A percentile compares a stretch with the other conserved stretches of the same genome.
These are phyloP conservation scores for Mortierella alpina DNA, from an alignment of 192 early-diverging fungal species.

Conservation along the genomic window DNA sequence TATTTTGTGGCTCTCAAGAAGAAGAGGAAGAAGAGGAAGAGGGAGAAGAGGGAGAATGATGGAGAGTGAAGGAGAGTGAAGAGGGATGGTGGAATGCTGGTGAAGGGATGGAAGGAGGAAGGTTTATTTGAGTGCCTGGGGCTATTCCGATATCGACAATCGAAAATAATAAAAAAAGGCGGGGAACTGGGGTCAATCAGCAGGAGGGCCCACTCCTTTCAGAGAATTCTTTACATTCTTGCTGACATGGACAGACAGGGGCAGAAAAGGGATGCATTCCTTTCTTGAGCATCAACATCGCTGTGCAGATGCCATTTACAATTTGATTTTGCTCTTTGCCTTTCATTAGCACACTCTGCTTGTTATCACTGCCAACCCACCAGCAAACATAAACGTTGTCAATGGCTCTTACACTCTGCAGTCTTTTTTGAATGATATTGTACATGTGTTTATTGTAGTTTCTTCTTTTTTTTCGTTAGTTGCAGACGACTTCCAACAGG, in stretches of 20 bases:
- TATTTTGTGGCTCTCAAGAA: background rate
- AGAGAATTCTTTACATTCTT: too few relatives aligned
- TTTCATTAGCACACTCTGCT: background rate
- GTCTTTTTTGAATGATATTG: background rate
- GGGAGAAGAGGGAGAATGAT: background rate
- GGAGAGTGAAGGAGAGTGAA: background rate
- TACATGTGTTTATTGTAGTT: conserved; percentile 25
- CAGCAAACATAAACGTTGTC: background rate
- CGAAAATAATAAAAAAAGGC: conserved; percentile 22
- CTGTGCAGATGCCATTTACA: background rate
- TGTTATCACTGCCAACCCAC: background rate
- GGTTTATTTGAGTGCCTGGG: background rate
- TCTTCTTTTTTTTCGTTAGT: background rate
- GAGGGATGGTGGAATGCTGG: conserved; percentile 2
- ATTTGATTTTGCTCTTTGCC: background rate
- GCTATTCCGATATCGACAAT: background rate
- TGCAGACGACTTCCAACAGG: background rate
- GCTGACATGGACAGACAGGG: too few relatives aligned
- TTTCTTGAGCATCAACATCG: too few relatives aligned
- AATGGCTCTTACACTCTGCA: background rate
- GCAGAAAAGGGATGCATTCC: background rate
- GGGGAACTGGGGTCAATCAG: conserved; percentile 7
- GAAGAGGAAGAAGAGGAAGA: background rate
- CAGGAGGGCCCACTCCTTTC: too few relatives aligned
- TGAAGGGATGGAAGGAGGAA: background rate